These are phyloP conservation scores for Vitellaria paradoxa DNA, from an alignment of 179 eudicot species.

Conservation along the genomic window DNA sequence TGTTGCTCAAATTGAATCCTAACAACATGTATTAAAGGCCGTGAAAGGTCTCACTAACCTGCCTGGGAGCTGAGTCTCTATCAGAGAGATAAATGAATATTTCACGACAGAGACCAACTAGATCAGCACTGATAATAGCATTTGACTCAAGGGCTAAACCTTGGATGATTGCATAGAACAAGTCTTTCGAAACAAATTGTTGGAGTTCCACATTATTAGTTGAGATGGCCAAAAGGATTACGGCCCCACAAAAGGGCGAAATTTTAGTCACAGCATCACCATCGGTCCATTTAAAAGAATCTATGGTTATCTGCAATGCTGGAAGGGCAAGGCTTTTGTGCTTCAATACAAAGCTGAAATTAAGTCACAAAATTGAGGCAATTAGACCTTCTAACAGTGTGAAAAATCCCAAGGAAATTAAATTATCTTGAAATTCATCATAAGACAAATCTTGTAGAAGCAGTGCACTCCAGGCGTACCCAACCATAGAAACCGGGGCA, in stretches of 20 bases:
- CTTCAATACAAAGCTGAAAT: slow-evolving; percentile 66
- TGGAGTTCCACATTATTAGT: slow-evolving; percentile 65
- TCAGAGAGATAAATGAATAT: slow-evolving; percentile 68
- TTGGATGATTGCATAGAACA: slow-evolving; percentile 81
- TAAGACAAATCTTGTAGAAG: slow-evolving; percentile 6
- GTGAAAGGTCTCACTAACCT: slow-evolving; percentile 50
- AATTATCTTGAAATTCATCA: slow-evolving; percentile 6
- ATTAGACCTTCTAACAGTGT: slow-evolving; percentile 5
- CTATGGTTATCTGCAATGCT: slow-evolving; percentile 72
- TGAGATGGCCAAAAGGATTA: slow-evolving; percentile 60
- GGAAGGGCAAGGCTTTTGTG: slow-evolving; percentile 75
- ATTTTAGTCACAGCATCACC: slow-evolving; percentile 75
- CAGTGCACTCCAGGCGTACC: slow-evolving; percentile 46
- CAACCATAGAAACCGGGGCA: slow-evolving; percentile 64
- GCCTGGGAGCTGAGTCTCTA: slow-evolving; percentile 81
- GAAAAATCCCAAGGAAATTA: background rate
- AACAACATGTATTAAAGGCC: background rate
- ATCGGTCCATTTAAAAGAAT: slow-evolving; percentile 87
- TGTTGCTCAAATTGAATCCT: background rate
- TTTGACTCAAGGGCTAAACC: slow-evolving; percentile 88
- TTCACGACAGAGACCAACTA: slow-evolving; percentile 86
- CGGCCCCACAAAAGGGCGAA: slow-evolving; percentile 60
- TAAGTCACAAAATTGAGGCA: slow-evolving; percentile 15
- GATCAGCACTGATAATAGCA: slow-evolving; percentile 61
- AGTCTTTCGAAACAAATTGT: slow-evolving; percentile 77